These are phyloP conservation scores for Pythium volutum DNA, from an alignment of 352 stramenopile genomes.

Conservation along the genomic window DNA sequence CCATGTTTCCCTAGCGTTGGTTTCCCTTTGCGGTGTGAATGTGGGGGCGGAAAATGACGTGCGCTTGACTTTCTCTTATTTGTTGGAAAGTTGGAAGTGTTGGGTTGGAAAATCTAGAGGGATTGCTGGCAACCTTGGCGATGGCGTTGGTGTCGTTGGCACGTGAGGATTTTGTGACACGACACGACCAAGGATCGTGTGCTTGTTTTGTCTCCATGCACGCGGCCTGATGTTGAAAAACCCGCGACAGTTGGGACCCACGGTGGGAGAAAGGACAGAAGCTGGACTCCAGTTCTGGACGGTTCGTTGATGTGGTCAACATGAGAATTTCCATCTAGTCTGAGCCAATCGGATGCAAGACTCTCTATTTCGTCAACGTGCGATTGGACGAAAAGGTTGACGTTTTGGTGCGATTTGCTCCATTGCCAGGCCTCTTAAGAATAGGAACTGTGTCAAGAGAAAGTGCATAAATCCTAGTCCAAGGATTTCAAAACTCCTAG, in stretches of 20 bases:
- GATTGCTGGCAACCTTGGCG: too few relatives aligned
- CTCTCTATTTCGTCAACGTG: neutral
- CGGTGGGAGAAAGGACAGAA: neutral
- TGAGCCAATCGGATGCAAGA: conserved; percentile 2
- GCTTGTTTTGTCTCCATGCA: neutral
- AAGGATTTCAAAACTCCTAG: too few relatives aligned
- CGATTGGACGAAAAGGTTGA: conserved; percentile 17
- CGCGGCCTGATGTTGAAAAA: conserved; percentile 9
- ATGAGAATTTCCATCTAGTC: conserved; percentile 10
- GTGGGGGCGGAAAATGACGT: neutral
- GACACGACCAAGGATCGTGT: neutral
- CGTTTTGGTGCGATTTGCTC: too few relatives aligned
- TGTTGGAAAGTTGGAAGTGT: conserved; percentile 1
- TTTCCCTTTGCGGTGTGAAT: neutral
- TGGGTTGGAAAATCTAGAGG: neutral
- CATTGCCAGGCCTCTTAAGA: too few relatives aligned
- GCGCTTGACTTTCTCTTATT: neutral
- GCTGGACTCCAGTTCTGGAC: conserved; percentile 23
- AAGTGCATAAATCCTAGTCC: too few relatives aligned
- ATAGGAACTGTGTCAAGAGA: too few relatives aligned
- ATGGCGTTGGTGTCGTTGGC: neutral
- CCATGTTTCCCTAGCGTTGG: conserved; percentile 13
- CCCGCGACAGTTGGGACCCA: conserved; percentile 21
- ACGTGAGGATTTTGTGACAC: conserved; percentile 8
- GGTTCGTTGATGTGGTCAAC: conserved; percentile 10